phyloP scores from a whole-genome alignment of 352 stramenopile genomes.

The Phytopythium montanum region DNA sequence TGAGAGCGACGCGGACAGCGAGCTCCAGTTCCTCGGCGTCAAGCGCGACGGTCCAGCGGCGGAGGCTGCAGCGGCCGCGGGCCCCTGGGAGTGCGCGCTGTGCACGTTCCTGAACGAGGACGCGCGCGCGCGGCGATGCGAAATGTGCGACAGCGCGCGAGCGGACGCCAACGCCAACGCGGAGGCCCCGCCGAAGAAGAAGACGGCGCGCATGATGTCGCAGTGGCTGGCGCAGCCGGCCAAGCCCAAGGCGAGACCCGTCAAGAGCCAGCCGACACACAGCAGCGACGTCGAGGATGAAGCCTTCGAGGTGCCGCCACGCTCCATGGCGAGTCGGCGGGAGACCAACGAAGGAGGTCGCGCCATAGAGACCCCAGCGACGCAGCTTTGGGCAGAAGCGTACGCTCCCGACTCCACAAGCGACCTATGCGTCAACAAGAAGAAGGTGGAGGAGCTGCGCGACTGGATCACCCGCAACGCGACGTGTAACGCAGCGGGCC shows the following conservation, averaged over 20 bases:
- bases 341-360: neutral
- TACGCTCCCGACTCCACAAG: slow-evolving; percentile 38
- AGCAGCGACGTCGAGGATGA: slow-evolving; percentile 28
- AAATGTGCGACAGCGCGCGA: slow-evolving; percentile 38
- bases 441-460: slow-evolving; percentile 71
- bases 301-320: slow-evolving; percentile 8
- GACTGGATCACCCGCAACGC: slow-evolving; percentile 51
- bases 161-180: slow-evolving; percentile 12
- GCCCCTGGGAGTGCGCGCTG: slow-evolving; percentile 32
- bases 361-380: neutral
- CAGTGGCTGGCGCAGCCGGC: slow-evolving; percentile 36
- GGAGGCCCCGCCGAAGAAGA: slow-evolving; percentile 10
- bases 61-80: neutral
- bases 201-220: slow-evolving; percentile 30
- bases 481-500: neutral
- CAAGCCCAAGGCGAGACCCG: slow-evolving; percentile 10
- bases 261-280: slow-evolving; percentile 28
- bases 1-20: slow-evolving; percentile 30
- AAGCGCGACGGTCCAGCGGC: neutral
- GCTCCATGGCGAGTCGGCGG: neutral
- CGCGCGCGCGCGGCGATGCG: slow-evolving; percentile 16
- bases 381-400: slow-evolving; percentile 48
- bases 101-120: slow-evolving; percentile 51
- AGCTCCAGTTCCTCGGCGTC: slow-evolving; percentile 12
- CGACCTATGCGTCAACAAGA: slow-evolving; percentile 82